phyloP scores from a whole-genome alignment of 2,329 filamentous ascomycete species.

The Triangularia verruculosa region DNA sequence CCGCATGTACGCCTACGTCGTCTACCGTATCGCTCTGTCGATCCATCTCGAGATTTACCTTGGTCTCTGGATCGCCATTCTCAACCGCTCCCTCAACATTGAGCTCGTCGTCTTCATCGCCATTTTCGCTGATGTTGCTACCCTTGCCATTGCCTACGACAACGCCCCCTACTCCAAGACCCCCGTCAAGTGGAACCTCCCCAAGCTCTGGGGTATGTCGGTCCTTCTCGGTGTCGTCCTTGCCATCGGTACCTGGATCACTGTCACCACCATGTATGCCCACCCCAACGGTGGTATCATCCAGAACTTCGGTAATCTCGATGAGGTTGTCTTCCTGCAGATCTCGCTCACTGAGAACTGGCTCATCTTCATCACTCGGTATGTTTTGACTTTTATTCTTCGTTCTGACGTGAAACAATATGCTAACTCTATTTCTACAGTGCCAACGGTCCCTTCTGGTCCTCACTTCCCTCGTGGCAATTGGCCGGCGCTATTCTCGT shows the following conservation, averaged over 20 bases:
- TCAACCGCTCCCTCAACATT: slow-evolving; percentile 81
- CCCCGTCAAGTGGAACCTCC: slow-evolving; percentile 92
- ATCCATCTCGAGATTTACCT: slow-evolving; percentile 90
- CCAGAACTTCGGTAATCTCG: slow-evolving; percentile 80
- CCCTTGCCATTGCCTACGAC: slow-evolving; percentile 88
- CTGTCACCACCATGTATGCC: slow-evolving; percentile 79
- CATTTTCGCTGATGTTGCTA: slow-evolving; percentile 91
- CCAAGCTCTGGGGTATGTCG: slow-evolving; percentile 91
- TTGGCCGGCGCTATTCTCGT: slow-evolving; percentile 72
- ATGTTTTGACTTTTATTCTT: slow-evolving; percentile 4
- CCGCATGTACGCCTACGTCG: slow-evolving; percentile 94
- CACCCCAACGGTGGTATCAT: slow-evolving; percentile 73
- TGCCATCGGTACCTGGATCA: slow-evolving; percentile 82
- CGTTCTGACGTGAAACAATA: not conserved
- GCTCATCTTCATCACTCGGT: slow-evolving; percentile 87
- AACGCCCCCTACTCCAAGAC: slow-evolving; percentile 83
- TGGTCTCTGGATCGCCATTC: slow-evolving; percentile 85
- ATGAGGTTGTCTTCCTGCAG: slow-evolving; percentile 83
- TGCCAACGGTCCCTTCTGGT: slow-evolving; percentile 91
- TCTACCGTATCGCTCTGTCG: slow-evolving; percentile 90
- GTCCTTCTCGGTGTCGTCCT: slow-evolving; percentile 78
- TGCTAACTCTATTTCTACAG: slow-evolving; percentile 33
- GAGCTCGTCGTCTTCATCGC: slow-evolving; percentile 90
- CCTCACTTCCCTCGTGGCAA: slow-evolving; percentile 83
- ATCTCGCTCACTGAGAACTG: slow-evolving; percentile 92